Base-by-base conservation (phyloP, 2,329 filamentous ascomycete species). In the Xylariaceae sp. region DNA sequence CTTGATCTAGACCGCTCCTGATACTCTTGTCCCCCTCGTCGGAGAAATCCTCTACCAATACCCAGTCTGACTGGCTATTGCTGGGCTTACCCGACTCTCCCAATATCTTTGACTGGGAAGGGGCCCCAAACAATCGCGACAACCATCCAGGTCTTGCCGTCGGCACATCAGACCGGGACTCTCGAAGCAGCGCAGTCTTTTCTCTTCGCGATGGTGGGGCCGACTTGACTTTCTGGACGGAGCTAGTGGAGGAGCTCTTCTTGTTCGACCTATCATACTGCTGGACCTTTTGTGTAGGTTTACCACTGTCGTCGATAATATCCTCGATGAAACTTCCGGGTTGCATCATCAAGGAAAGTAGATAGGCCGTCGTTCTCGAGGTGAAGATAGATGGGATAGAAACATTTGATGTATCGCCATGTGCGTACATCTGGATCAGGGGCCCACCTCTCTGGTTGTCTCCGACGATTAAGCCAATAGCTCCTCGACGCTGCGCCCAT, bases 401-500 rank as follows among this genome's bases (percentile, higher is more conserved):
- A 61, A 97, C 83, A 66, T 96, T 96, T 35, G 91, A 95, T 3
- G 92, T 96, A 68, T 97, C 91, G 39, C 92, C 94, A 65, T 89
- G 85, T n/a, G 94, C 94, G 70, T 96, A 97, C 94, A 99, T 99
- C 64, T 95, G 94, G 49, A 97, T 89, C 58, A 99, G 75, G 37
- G 88, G 88, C 3, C 91, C 91, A 44, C 92, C 92, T 58, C 89
- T 88, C 55, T 89, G 87, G 70, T 96, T 88, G 70, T 99, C 94
- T 30, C 94, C 94, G 2, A 99, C 91, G 61, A 99, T 95, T 57
- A 99, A 77, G 37, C 89, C 94, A 56, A 91, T 80, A 26, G 88
- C 94, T 29, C 94, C 94, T 66, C 94, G 83, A 58, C 91, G 82
- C 70, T 99, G 94, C 9, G 88, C 90, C 94, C 94, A 99, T 75